Base-by-base conservation (phyloP, 2,329 filamentous ascomycete species). In the Fusarium transvaalense region DNA sequence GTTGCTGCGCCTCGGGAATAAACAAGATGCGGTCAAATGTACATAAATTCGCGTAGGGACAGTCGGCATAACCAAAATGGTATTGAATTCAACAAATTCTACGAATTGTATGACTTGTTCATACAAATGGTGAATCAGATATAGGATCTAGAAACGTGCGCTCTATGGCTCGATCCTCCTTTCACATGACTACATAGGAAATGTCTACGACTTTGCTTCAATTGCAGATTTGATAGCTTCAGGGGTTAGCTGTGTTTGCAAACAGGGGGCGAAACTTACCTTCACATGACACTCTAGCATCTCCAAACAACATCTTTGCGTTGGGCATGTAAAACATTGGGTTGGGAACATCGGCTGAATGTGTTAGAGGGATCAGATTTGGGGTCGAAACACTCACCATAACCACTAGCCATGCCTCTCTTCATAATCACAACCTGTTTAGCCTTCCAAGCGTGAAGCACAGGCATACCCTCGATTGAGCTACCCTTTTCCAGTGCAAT, bases 341-440 rank as follows among this genome's bases (percentile, higher is more conserved):
- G 76, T 97, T 97, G 13, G 91, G 92, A 12, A 97, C 92, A 80
- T 97, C 93, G 21, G 94, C 91, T 92, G 71, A 37, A 25, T 3
- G 15, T 19, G 62, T 76, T 66, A 75, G 75, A 51, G 32, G 27
- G 56, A 32, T 32, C 32, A 12, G 5, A 1, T 31, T 2, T 10
- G 17, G 14, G 2, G 2, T 25, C 12, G 8, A 6, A 25, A 2
- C 19, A 71, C 88, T 81, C 74, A 91, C 90, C 92, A 78, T 97
- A 97, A 65, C 93, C 93, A 76, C 91, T 94, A 7, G 91, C 91
- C 91, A 97, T 90, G 51, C 93, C 91, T 61, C 94, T 85, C 86
- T 97, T 97, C 94, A 97, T 97, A 13, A 97, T 91, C 54, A 97
- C 88, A 2, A 96, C 92, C 76, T 95, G 90, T 83, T 97, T 97